Evolutionary conservation across 495 filamentous ascomycete genomes (phyloP).

Genomic region (Aspergillus nanangensis): DNA sequence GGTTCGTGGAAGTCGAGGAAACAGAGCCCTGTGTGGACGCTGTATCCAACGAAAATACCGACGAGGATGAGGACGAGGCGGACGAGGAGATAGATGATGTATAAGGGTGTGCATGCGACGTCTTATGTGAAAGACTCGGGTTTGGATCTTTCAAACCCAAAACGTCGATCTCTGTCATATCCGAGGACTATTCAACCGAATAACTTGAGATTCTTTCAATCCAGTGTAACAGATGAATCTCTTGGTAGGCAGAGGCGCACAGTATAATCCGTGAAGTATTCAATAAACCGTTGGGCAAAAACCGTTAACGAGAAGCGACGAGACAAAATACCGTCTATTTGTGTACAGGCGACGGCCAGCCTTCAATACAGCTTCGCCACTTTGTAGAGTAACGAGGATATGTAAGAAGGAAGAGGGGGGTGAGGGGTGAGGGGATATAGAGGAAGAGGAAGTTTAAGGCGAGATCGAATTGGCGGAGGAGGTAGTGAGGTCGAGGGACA

Average conservation of each 20-base stretch:
- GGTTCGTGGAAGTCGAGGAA: slow-evolving; percentile 41
- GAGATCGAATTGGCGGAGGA: slow-evolving; percentile 1
- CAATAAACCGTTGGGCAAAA: slow-evolving; percentile 41
- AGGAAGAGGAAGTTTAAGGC: slow-evolving; percentile 3
- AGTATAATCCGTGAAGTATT: slow-evolving; percentile 33
- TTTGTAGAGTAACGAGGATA: slow-evolving; percentile 26
- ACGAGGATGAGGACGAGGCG: slow-evolving; percentile 72
- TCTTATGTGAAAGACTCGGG: slow-evolving; percentile 32
- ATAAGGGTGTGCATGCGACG: slow-evolving; percentile 53
- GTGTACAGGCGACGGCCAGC: slow-evolving; percentile 44
- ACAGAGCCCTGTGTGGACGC: slow-evolving; percentile 52
- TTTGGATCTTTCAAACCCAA: slow-evolving; percentile 44
- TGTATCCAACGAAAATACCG: slow-evolving; percentile 73
- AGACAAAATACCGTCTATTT: slow-evolving; percentile 42
- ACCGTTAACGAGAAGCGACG: slow-evolving; percentile 45
- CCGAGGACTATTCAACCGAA: slow-evolving; percentile 13
- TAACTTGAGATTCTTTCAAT: not conserved
- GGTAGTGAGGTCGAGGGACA: slow-evolving; percentile 4
- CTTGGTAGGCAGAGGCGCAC: slow-evolving; percentile 13
- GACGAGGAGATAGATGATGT: slow-evolving; percentile 65
- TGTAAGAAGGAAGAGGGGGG: slow-evolving; percentile 6
- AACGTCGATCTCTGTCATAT: slow-evolving; percentile 49
- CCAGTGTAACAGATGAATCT: not conserved
- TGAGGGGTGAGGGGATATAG: slow-evolving; percentile 2
- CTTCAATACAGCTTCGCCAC: slow-evolving; percentile 36